Evolutionary conservation across 2,329 filamentous ascomycete genomes (phyloP).

Genomic region (Eutypella sp.): DNA sequence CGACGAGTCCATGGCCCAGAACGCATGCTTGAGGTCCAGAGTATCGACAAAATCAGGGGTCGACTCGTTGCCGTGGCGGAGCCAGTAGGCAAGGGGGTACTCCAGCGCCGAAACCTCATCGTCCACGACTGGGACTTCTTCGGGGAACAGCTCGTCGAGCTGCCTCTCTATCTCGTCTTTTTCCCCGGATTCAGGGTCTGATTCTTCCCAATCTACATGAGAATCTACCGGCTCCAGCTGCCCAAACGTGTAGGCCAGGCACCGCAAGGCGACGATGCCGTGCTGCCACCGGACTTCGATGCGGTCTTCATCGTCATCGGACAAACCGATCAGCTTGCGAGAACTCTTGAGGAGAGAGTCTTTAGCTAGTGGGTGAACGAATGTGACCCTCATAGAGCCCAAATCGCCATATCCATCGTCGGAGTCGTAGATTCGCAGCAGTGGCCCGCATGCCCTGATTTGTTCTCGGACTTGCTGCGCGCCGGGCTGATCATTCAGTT

Average conservation of each 20-base stretch:
- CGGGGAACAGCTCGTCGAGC: background rate
- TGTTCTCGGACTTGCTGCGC: background rate
- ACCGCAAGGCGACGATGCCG: background rate
- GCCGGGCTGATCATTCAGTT: background rate
- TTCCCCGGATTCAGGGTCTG: background rate
- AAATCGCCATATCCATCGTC: background rate
- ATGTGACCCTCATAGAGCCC: background rate
- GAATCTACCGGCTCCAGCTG: background rate
- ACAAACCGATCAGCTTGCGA: background rate
- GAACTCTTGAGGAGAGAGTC: background rate
- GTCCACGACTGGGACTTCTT: background rate
- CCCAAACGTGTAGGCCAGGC: background rate
- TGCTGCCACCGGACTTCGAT: background rate
- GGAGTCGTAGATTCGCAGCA: background rate
- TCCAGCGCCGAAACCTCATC: background rate
- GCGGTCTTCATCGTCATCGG: background rate
- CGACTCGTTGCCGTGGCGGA: slow-evolving; percentile 1
- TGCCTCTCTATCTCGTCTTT: background rate
- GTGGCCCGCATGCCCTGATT: background rate
- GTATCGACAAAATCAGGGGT: background rate
- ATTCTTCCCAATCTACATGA: background rate
- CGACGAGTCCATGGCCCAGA: background rate
- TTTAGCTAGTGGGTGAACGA: background rate
- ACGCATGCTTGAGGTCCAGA: background rate
- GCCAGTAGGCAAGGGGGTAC: background rate